Conservation (phyloP, 139 green algal species). For the Marvania coccoides region DNA sequence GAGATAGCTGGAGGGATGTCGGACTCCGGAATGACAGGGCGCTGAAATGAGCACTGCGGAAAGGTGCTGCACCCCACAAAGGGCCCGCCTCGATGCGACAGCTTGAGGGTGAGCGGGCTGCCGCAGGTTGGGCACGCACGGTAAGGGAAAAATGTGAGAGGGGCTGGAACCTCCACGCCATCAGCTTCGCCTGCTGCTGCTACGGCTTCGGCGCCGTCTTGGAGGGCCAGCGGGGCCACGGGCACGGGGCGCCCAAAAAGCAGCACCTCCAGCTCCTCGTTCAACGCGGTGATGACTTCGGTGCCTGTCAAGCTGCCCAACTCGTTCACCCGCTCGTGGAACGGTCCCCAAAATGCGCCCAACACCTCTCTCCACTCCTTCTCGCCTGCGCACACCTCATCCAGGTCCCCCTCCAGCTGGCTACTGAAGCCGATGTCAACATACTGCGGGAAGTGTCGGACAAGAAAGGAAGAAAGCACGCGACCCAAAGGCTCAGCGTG, state of each 20-base stretch:
- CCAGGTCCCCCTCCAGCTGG: conserved; percentile 50
- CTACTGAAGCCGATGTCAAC: conserved; percentile 79
- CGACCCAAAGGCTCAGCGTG: conserved; percentile 48
- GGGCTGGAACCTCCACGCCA: too few species aligned
- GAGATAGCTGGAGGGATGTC: too few species aligned
- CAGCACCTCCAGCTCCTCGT: conserved; percentile 32
- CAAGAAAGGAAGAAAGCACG: conserved; percentile 68
- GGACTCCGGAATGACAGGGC: background rate
- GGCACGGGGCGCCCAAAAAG: conserved; percentile 26
- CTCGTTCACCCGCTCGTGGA: conserved; percentile 26
- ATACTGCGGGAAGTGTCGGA: conserved; percentile 61
- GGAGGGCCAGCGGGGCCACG: too few species aligned
- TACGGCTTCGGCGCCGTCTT: background rate
- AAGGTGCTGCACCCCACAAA: conserved; percentile 55
- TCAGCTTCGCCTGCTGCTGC: conserved; percentile 8
- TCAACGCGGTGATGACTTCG: conserved; percentile 57
- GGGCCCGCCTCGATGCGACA: background rate
- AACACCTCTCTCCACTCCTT: conserved; percentile 47
- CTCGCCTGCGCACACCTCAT: conserved; percentile 49
- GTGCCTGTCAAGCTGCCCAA: conserved; percentile 24
- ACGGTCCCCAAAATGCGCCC: conserved; percentile 54
- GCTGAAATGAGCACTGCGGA: conserved; percentile 32
- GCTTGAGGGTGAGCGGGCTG: conserved; percentile 16
- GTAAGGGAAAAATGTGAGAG: too few species aligned
- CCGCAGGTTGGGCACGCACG: conserved; percentile 5